Conservation (phyloP, 108 stramenopile species). For the Aurantiochytrium sp. region DNA sequence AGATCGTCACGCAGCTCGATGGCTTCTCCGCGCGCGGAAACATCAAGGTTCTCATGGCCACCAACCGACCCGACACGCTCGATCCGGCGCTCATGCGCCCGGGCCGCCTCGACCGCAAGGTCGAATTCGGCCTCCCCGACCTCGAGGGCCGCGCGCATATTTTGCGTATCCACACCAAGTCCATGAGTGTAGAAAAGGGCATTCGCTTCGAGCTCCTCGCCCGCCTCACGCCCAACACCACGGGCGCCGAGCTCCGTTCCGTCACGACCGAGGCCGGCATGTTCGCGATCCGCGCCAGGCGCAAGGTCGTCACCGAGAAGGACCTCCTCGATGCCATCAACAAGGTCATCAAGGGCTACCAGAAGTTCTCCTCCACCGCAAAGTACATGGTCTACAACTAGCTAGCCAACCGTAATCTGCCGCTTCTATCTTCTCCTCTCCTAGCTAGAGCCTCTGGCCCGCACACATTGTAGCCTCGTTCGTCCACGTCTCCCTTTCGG, state of each 20-base stretch:
- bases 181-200: slow-evolving; percentile 93
- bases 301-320: slow-evolving; percentile 91
- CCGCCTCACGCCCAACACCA: slow-evolving; percentile 93
- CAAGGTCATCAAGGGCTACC: slow-evolving; percentile 99
- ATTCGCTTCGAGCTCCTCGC: slow-evolving; percentile 97
- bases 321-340: slow-evolving; percentile 96
- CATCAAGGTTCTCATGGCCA: slow-evolving; percentile 97
- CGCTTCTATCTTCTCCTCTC: too few species aligned
- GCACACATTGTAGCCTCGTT: too few species aligned
- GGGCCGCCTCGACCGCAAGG: slow-evolving; percentile 93
- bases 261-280: slow-evolving; percentile 99
- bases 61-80: slow-evolving; percentile 94
- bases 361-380: slow-evolving; percentile 97
- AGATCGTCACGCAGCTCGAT: slow-evolving; percentile 96
- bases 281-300: slow-evolving; percentile 94
- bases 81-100: slow-evolving; percentile 93
- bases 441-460: too few species aligned
- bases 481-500: too few species aligned
- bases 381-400: slow-evolving; percentile 75
- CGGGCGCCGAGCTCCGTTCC: slow-evolving; percentile 90
- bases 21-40: slow-evolving; percentile 96
- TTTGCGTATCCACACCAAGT: slow-evolving; percentile 87
- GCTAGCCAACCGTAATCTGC: too few species aligned
- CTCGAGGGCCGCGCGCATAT: slow-evolving; percentile 92
- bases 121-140: slow-evolving; percentile 94